These are phyloP conservation scores for Salisapilia sapeloensis DNA, from an alignment of 352 stramenopile species.

Conservation along the genomic window DNA sequence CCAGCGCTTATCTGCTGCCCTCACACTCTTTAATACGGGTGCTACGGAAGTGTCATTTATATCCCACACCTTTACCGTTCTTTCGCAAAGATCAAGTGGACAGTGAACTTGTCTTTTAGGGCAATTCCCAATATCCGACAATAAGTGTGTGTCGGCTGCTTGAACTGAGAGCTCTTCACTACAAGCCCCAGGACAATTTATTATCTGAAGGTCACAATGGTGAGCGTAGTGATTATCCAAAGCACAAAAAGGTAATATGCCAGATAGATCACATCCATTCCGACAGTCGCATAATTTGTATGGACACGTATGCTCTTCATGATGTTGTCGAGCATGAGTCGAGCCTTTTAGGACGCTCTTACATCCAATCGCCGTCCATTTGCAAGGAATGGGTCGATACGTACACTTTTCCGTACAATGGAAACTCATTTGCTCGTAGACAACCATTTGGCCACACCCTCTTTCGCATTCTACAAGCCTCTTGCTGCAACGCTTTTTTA, in stretches of 20 bases:
- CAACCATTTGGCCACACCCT: conserved; percentile 27
- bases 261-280: conserved; percentile 27
- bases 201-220: conserved; percentile 37
- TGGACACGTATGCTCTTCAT: conserved; percentile 38
- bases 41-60: too few species aligned
- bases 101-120: conserved; percentile 15
- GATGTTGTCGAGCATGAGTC: conserved; percentile 16
- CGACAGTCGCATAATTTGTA: conserved; percentile 28
- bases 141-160: conserved; percentile 19
- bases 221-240: conserved; percentile 36
- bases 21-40: too few species aligned
- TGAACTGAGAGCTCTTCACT: conserved; percentile 10
- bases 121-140: conserved; percentile 30
- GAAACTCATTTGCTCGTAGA: conserved; percentile 34
- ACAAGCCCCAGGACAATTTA: conserved; percentile 17
- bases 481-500: conserved; percentile 27
- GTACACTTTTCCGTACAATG: conserved; percentile 33
- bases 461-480: conserved; percentile 7
- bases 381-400: conserved; percentile 21
- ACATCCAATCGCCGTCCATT: conserved; percentile 33
- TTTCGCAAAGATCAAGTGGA: conserved; percentile 45
- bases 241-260: conserved; percentile 25
- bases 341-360: conserved; percentile 16
- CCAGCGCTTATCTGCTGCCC: too few species aligned
- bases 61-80: conserved; percentile 32